Evolutionary conservation across 345 rosid genomes (phyloP).

Genomic region (Crucihimalaya himalaica): DNA sequence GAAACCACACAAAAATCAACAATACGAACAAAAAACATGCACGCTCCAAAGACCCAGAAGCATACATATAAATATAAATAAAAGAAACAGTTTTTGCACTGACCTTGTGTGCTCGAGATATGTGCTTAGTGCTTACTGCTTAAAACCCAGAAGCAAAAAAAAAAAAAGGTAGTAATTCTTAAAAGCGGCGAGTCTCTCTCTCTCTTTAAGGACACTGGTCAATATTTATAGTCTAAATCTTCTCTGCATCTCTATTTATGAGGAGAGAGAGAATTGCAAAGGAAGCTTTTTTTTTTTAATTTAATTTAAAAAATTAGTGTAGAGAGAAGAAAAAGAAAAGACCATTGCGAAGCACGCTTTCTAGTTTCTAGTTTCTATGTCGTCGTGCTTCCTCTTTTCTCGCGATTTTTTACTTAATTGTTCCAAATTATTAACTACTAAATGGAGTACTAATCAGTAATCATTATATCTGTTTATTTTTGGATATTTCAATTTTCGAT

Average conservation of each 20-base stretch:
- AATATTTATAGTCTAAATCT: background rate
- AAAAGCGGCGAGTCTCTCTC: constrained; percentile 40
- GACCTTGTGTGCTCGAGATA: constrained; percentile 31
- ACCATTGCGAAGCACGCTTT: constrained; percentile 45
- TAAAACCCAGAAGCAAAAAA: background rate
- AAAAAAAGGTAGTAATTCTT: background rate
- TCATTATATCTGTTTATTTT: background rate
- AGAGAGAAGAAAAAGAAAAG: constrained; percentile 9
- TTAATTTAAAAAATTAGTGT: too few species aligned
- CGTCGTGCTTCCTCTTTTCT: constrained; percentile 41
- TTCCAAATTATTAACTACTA: background rate
- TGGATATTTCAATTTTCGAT: constrained; percentile 16
- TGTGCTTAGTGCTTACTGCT: constrained; percentile 32
- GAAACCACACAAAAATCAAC: background rate
- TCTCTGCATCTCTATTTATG: constrained; percentile 21
- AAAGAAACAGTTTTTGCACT: constrained; percentile 21
- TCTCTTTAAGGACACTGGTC: constrained; percentile 31
- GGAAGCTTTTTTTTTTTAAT: background rate
- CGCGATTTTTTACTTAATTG: constrained; percentile 39
- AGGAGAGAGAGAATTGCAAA: constrained; percentile 7
- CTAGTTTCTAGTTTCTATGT: constrained; percentile 26
- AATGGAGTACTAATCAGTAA: background rate
- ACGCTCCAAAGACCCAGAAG: constrained; percentile 1
- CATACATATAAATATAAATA: background rate
- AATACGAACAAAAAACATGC: constrained; percentile 10